Evolutionary conservation across 2,329 filamentous ascomycete genomes (phyloP).

Genomic region (Epichloe festucae): DNA sequence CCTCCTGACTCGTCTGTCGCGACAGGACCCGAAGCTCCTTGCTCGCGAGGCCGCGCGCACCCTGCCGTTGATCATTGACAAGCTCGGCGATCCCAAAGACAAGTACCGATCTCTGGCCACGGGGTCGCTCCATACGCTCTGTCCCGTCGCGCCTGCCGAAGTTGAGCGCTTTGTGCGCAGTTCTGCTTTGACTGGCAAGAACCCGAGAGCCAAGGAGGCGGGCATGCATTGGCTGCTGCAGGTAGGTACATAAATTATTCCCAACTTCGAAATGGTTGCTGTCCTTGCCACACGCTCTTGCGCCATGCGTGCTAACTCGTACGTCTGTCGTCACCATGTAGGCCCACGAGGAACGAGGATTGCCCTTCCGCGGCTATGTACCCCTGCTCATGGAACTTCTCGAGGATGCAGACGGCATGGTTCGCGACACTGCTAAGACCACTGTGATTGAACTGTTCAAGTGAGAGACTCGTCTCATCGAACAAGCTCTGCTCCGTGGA

Average conservation of each 20-base stretch:
- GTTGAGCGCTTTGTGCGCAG: constrained; percentile 73
- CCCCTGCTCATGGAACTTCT: constrained; percentile 71
- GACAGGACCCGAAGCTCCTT: constrained; percentile 68
- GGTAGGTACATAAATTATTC: constrained; percentile 28
- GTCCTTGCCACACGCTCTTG: not conserved
- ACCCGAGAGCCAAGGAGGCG: constrained; percentile 70
- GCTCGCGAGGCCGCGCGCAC: constrained; percentile 58
- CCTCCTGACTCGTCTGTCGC: constrained; percentile 69
- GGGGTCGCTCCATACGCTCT: constrained; percentile 67
- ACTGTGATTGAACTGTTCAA: constrained; percentile 79
- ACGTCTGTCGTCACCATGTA: constrained; percentile 19
- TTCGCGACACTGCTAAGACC: constrained; percentile 71
- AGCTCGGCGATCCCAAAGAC: constrained; percentile 79
- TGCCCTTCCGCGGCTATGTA: constrained; percentile 76
- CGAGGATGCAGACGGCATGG: constrained; percentile 79
- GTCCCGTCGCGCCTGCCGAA: constrained; percentile 53
- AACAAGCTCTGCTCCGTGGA: no score
- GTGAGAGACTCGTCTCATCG: constrained; percentile 27
- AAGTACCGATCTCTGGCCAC: constrained; percentile 64
- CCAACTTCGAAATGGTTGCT: not conserved
- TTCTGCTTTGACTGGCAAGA: constrained; percentile 65
- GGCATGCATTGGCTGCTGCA: constrained; percentile 76
- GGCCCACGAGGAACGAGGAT: constrained; percentile 69
- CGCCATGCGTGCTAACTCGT: constrained; percentile 9
- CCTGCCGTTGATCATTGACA: constrained; percentile 65